Evolutionary conservation across 306 rosid species (phyloP).

Genomic region (Rubus parviflorus): DNA sequence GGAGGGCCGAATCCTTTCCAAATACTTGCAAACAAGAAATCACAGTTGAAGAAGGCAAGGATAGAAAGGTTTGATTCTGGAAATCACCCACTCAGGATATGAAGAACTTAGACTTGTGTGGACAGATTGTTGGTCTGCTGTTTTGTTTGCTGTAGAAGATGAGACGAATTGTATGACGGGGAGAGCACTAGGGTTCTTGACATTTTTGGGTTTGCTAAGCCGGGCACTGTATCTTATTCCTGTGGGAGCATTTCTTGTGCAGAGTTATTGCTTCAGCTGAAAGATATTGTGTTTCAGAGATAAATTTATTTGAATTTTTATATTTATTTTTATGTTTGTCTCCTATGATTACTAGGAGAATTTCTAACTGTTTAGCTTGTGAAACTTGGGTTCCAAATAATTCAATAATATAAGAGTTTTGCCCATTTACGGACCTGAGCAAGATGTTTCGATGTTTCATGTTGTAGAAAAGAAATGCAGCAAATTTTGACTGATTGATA

Average conservation of each 20-base stretch:
- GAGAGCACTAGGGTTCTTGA: conserved; percentile 29
- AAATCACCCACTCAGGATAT: conserved; percentile 77
- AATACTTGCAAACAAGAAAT: conserved; percentile 53
- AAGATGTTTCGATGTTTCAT: background rate
- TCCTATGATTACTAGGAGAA: background rate
- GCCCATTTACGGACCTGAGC: background rate
- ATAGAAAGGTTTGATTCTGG: conserved; percentile 51
- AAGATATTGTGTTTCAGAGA: conserved; percentile 9
- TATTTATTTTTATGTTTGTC: background rate
- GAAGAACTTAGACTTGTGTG: conserved; percentile 3
- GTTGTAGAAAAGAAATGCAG: background rate
- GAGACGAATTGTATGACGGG: conserved; percentile 23
- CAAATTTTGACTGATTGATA: background rate
- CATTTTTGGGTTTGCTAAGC: conserved; percentile 21
- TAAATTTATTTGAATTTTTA: background rate
- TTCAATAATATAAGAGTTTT: background rate
- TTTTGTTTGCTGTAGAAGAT: conserved; percentile 29
- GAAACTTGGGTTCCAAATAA: conserved; percentile 10
- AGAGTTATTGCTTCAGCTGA: conserved; percentile 10
- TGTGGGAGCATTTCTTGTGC: conserved; percentile 27
- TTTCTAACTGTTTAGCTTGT: background rate
- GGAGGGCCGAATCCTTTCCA: conserved; percentile 81
- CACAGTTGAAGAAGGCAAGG: conserved; percentile 45
- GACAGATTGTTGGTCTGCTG: background rate
- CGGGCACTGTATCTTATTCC: conserved; percentile 18